Percentiles rank a stretch among this genome's conserved stretches.
Conservation (phyloP, 2,329 filamentous ascomycete genomes). For the Nannizzia gypsea region DNA sequence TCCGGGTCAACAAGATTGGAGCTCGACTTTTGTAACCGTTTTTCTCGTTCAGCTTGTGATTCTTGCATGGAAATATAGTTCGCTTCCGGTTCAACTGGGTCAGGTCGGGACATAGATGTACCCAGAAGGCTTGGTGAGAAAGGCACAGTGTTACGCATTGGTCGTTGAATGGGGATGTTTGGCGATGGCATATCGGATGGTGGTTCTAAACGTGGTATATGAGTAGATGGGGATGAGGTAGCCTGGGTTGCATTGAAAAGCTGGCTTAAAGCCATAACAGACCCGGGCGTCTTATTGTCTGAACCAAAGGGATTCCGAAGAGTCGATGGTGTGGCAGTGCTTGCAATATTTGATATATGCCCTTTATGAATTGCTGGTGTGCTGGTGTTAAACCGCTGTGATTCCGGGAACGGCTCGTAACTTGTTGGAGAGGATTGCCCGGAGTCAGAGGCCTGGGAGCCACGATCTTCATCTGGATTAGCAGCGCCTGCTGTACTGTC, state of each 20-base stretch:
- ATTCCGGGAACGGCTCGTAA: constrained; percentile 35
- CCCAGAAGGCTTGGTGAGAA: constrained; percentile 29
- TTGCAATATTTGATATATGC: constrained; percentile 9
- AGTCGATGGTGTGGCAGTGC: constrained; percentile 26
- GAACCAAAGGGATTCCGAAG: constrained; percentile 34
- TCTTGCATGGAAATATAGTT: constrained; percentile 37
- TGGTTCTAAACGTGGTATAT: constrained; percentile 26
- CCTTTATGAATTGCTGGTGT: constrained; percentile 32
- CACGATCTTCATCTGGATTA: constrained; percentile 41
- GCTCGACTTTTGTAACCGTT: constrained; percentile 18
- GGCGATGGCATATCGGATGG: constrained; percentile 39
- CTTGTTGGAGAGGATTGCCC: constrained; percentile 29
- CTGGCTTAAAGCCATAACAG: constrained; percentile 36
- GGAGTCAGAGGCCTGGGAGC: constrained; percentile 39
- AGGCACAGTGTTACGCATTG: constrained; percentile 22
- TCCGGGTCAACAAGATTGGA: neutral
- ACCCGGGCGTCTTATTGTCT: constrained; percentile 25
- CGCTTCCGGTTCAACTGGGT: constrained; percentile 31
- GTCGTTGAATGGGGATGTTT: constrained; percentile 34
- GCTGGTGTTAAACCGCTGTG: constrained; percentile 34
- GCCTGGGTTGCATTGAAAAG: constrained; percentile 39
- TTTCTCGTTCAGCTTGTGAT: constrained; percentile 34
- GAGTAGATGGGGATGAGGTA: constrained; percentile 34
- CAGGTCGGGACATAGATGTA: constrained; percentile 24
- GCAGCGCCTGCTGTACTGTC: constrained; percentile 12